These are phyloP conservation scores for Trifolium pratense DNA, from an alignment of 306 rosid species.

Conservation along the genomic window DNA sequence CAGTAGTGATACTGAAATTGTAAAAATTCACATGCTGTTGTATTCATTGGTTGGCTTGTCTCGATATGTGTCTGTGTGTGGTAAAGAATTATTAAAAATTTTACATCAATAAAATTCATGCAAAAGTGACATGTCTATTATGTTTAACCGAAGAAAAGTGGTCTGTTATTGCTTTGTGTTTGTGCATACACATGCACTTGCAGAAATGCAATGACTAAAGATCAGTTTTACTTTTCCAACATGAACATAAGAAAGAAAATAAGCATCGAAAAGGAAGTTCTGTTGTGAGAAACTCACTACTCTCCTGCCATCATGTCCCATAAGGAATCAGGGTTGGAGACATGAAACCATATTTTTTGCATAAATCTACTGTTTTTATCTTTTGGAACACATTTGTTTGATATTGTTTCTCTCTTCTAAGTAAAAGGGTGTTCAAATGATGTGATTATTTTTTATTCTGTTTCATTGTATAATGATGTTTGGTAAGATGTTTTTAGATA, in stretches of 20 bases:
- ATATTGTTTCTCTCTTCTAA: slow-evolving; percentile 28
- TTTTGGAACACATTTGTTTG: not conserved
- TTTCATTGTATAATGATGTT: slow-evolving; percentile 20
- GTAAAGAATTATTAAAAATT: slow-evolving; percentile 4
- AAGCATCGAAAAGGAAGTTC: slow-evolving; percentile 11
- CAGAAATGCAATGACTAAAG: slow-evolving; percentile 10
- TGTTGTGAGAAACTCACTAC: slow-evolving; percentile 31
- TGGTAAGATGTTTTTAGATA: slow-evolving; percentile 24
- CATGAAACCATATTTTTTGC: slow-evolving; percentile 1
- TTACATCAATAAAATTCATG: slow-evolving; percentile 17
- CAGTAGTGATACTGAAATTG: slow-evolving; percentile 11
- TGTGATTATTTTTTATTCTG: slow-evolving; percentile 28
- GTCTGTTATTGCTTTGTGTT: slow-evolving; percentile 3
- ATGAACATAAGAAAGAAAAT: not conserved
- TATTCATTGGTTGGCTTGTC: slow-evolving; percentile 17
- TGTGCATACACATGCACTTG: not conserved
- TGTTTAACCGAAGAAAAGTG: slow-evolving; percentile 13
- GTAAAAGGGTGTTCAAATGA: slow-evolving; percentile 13
- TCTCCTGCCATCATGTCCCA: not conserved
- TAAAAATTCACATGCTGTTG: slow-evolving; percentile 3
- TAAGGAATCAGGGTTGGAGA: not conserved
- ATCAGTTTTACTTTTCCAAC: not conserved
- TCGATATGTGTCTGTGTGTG: not conserved
- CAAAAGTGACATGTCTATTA: slow-evolving; percentile 9
- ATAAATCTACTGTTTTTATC: slow-evolving; percentile 16